Evolutionary conservation across 768 basidiomycete genomes (phyloP), one percentile per base, ranked within the genome.

Genomic region (Phlebiopsis gigantea): DNA sequence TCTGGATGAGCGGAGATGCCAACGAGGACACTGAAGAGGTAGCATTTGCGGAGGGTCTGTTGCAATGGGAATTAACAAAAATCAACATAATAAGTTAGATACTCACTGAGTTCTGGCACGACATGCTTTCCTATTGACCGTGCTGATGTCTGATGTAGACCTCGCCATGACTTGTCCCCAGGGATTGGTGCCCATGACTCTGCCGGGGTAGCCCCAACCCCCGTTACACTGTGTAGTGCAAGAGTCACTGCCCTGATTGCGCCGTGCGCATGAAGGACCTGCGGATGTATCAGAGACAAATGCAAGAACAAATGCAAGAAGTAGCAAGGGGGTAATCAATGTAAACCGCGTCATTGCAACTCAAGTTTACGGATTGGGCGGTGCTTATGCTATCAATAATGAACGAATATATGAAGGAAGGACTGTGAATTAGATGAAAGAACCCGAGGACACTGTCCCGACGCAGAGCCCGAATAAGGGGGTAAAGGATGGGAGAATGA

Each of bases 161-260:
- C 81, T 80, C 28, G 71, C 62, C 58, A 63, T 54, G 41, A 66
- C 63, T 17, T 62, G 55, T 47, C 83, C 83, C 82, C 82, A 85
- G 26, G 72, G 75, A 65, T 83, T 77, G n/a, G 69, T 72, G 56
- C 78, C 79, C 77, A 83, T 80, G 53, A 73, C 68, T 14, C 63
- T 63, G 19, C 79, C 79, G 14, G 76, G 68, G 73, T 76, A 73
- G 14, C 71, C 71, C 66, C 68, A 70, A 30, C 63, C 60, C 43
- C 53, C 44, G 24, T 46, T 58, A 60, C 68, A 72, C 14, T 48
- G 46, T 14, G 46, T n/a, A 12, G 62, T 26, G 52, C 66, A 68
- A 29, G 51, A 53, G 45, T 57, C 59, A 45, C 41, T 41, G 30
- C 64, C 62, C 57, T 65, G 55, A 58, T 57, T 48, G 57, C 65